Conservation (phyloP, 2,329 filamentous ascomycete genomes). For the Cladorrhinum sp. region DNA sequence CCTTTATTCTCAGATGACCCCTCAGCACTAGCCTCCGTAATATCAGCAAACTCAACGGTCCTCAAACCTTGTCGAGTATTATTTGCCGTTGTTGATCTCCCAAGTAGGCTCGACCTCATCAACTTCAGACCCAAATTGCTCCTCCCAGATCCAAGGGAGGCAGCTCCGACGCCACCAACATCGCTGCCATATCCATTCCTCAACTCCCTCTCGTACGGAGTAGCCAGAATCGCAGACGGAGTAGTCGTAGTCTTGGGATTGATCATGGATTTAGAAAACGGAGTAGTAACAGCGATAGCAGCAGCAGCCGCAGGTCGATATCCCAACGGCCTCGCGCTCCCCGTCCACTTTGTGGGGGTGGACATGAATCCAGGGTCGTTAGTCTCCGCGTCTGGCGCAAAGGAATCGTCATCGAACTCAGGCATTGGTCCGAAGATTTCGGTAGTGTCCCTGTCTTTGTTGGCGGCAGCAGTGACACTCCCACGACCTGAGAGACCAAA, state of each 20-base stretch:
- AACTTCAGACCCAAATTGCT: not conserved
- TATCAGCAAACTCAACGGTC: constrained; percentile 26
- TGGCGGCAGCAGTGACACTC: too few relatives aligned
- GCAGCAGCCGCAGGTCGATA: constrained; percentile 11
- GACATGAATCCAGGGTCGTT: constrained; percentile 28
- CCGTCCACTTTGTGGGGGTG: constrained; percentile 26
- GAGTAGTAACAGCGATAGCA: not conserved
- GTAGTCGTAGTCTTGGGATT: constrained; percentile 26
- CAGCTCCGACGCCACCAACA: too few relatives aligned
- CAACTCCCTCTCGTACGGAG: constrained; percentile 26
- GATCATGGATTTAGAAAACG: constrained; percentile 10
- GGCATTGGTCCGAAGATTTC: constrained; percentile 21
- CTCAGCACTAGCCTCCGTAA: constrained; percentile 22
- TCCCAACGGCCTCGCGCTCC: constrained; percentile 12
- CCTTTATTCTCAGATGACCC: constrained; percentile 4
- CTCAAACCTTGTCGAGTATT: not conserved
- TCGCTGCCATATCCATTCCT: constrained; percentile 20
- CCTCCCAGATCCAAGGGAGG: not conserved
- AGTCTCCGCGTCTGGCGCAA: constrained; percentile 14
- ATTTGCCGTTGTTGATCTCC: not conserved
- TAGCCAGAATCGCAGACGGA: constrained; percentile 26
- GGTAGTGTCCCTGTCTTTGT: too few relatives aligned
- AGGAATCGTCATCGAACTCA: constrained; percentile 27
- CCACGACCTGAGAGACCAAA: too few relatives aligned
- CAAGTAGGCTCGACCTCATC: constrained; percentile 1